These are phyloP conservation scores for Magnolia changhungtana DNA, from an alignment of 164 flowering plant genomes.

Conservation along the genomic window DNA sequence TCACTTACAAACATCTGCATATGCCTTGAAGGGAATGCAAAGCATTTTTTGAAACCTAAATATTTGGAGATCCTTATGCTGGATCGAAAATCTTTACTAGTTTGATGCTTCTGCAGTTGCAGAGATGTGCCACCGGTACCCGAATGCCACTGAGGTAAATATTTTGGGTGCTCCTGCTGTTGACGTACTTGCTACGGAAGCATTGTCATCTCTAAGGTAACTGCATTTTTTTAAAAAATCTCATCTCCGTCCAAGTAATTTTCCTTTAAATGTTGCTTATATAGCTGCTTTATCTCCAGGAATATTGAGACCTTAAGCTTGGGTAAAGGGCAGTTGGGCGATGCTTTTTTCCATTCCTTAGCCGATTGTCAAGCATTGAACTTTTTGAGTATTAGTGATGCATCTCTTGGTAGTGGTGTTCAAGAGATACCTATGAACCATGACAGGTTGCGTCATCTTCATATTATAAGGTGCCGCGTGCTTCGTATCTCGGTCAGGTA, in stretches of 20 bases:
- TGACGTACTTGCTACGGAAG: constrained; percentile 59
- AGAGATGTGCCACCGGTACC: constrained; percentile 81
- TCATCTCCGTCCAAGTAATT: background rate
- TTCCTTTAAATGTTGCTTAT: constrained; percentile 10
- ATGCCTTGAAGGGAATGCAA: background rate
- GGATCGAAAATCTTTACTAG: background rate
- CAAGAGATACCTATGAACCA: constrained; percentile 78
- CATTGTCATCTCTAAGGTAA: constrained; percentile 65
- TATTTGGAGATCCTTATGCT: background rate
- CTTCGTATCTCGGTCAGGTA: constrained; percentile 81
- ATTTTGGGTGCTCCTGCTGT: constrained; percentile 54
- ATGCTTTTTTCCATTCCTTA: constrained; percentile 66
- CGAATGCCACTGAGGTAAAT: constrained; percentile 79
- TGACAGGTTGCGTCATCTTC: constrained; percentile 68
- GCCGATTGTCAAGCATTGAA: constrained; percentile 63
- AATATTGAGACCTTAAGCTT: constrained; percentile 64
- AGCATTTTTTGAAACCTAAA: background rate
- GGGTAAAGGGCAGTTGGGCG: constrained; percentile 73
- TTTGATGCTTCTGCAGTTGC: constrained; percentile 53
- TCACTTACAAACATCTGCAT: background rate
- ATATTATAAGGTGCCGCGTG: constrained; percentile 76
- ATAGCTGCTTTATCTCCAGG: constrained; percentile 34
- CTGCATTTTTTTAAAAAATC: background rate
- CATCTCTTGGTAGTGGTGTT: constrained; percentile 71
- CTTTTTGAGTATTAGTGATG: constrained; percentile 56